Base-by-base conservation (phyloP, 2,329 filamentous ascomycete genomes). In the Rhinocladiella mackenziei region DNA sequence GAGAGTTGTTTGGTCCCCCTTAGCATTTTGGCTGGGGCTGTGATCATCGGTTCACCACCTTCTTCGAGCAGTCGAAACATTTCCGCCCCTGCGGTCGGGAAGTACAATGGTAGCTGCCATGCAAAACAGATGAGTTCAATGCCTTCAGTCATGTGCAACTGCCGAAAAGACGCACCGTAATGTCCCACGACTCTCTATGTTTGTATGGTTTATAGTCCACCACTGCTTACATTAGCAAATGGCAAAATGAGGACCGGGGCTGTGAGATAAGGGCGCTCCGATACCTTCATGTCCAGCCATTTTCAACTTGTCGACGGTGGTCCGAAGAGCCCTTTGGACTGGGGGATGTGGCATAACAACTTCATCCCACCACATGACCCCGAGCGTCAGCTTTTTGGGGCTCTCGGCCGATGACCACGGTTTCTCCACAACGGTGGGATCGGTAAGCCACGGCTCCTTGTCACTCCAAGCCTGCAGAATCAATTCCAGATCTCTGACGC, bases 281-380 rank as follows among this genome's bases (percentile, higher is more conserved):
- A 26, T 22, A 36, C 33, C 33, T 19, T 39, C 35, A 37, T 48
- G 44, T 19, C 44, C 44, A 8, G 38, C 31, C 10, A 56, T 59
- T 20, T 64, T 56, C 5, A 83, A 63, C 31, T 62, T 43, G 18
- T 65, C 60, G 0, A 67, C 69, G 0, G 75, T 63, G 5, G 66
- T 59, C 2, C 63, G 60, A 4, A 85, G 59, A 1, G 78, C 53
- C 5, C 62, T 63, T 0, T 68, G 63, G 2, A 86, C 71, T 0
- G 82, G 83, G 2, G 83, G 81, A 38, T 84, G 83, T 0, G 83
- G 82, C 37, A 34, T 69, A 2, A 84, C 81, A 36, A 80, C 69
- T 8, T 73, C 77, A 58, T 86, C 83, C 60, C 81, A 68, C 73
- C 74, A 79, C 62, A 85, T 69, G 18, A 86, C 73, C 3, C 69